Base-by-base conservation (phyloP, 2,329 filamentous ascomycete genomes). In the Drechmeria coniospora region DNA sequence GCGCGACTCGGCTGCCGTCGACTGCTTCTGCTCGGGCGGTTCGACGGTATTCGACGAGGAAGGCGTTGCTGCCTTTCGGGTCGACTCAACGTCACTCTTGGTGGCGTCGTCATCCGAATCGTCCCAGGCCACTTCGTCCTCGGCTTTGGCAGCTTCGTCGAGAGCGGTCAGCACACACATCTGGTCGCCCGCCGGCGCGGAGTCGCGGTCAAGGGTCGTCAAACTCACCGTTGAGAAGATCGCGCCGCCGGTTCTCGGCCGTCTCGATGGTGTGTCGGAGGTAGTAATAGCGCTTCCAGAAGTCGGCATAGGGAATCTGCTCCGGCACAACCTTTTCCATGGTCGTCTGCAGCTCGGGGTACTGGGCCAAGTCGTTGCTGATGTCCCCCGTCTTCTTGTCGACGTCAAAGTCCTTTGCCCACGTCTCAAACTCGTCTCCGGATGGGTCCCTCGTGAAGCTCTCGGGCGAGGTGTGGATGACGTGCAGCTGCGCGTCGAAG, bases 241-340 rank as follows among this genome's bases (percentile, higher is more conserved):
- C 90, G 42, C 79, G 75, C 50, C 90, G 68, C 51, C 82, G 74
- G 44, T 79, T 75, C 57, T 98, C 90, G 32, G 93, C 86, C 15
- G 80, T 86, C 59, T 95, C 87, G 36, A 98, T 79, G 11, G 90
- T 82, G 45, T 92, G 79, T 44, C 87, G 68, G 36, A 95, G 58
- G 60, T 93, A 98, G 51, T 95, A 95, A 55, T 98, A 98, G 31
- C 90, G 68, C 48, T 70, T 79, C 87, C 90, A 98, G 50, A 98
- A 98, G 28, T 79, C 70, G 28, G 63, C 67, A 45, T 98, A 98
- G 19, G 86, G 68, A n/a, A 94, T 81, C 41, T 73, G 70, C 52
- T 86, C 84, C 2, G 90, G 90, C n/a, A 98, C 90, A 30, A 93
- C 60, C 57, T 79, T 84, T 65, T 94, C 90, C 87, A 98, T 95